Evolutionary conservation across 176 grass and related monocot species (phyloP), one percentile per base, ranked within the genome.

Genomic region (Elaeis guineensis): DNA sequence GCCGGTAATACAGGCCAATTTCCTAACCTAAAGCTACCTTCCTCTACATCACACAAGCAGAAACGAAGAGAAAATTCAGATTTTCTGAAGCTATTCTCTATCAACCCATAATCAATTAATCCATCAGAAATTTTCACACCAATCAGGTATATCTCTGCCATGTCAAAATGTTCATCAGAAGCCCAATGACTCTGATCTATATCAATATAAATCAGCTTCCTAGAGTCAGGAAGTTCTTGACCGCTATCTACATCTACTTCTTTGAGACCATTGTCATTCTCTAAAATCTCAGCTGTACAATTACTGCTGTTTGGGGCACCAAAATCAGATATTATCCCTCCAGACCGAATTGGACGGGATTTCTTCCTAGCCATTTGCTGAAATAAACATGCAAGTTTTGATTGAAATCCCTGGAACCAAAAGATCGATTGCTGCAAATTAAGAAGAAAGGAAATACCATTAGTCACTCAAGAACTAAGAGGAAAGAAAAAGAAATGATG

Each of bases 281-380:
- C 68, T 71, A 57, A 70, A 72, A 79, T 25, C 20, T 59, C 35
- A 25, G 24, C 4, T 15, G 74, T 32, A 32, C 62, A 21, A 61
- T 69, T 75, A 75, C 63, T 60, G 67, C 69, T 44, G 35, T 44
- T 78, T 59, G 59, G 55, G 62, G 70, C 55, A 44, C 58, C 49
- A 58, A 53, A 55, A 30, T 71, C 79, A 59, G 29, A 19, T 30
- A 57, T 59, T 54, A 58, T 7, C 49, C 24, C 30, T 61, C 51
- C 51, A 6, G 80, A 82, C 44, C 78, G 66, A 57, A 71, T 75
- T 30, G 86, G 83, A 25, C 55, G 75, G 69, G 83, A 75, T 59
- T 96, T 96, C 55, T 72, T 87, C 75, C 86, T 79, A 51, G 83
- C 86, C 92, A 96, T 95, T 57, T 57, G 32, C 52, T 25, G 28